Base-by-base conservation (phyloP, 257 asterid species). In the Buddleja alternifolia region DNA sequence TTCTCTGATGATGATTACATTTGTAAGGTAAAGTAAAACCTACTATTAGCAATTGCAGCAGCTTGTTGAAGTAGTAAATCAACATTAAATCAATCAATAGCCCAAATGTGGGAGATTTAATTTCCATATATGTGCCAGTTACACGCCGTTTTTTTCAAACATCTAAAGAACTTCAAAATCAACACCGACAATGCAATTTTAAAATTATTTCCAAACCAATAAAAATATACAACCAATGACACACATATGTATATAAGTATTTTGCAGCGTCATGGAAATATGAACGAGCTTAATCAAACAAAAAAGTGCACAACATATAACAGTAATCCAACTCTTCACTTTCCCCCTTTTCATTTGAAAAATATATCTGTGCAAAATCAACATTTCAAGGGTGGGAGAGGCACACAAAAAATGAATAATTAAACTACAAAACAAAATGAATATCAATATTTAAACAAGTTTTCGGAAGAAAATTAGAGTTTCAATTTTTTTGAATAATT, bases 371-470 rank as follows among this genome's bases (percentile, higher is more conserved):
- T 42, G 48, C 66, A 57, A 16, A 25, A 55, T 8, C 67, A 23
- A 40, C 1, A 46, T 37, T 39, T 10, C 55, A 47, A 16, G 8
- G 45, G 15, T 51, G 42, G 37, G 21, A 16, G 46, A 10, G 24
- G 37, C 20, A 39, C 17, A 52, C 66, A 41, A 9, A 40, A 7
- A 66, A 37, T 4, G 9, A 21, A 23, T n/a, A 16, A 20, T 7
- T 50, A 34, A 60, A 48, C 74, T 60, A 20, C 0, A 25, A 67
- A 44, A 50, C 45, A 52, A 63, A 34, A 40, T 10, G 4, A 54
- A n/a, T 42, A 46, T 14, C 10, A 17, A 47, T 1, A 41, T 36
- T 47, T 16, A 15, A 71, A 8, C 15, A 60, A 48, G 37, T 20
- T 25, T 10, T 3, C 6, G 1, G 0, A 23, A 7, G 0, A 34